A percentile compares a stretch with the other conserved stretches of the same genome.
Evolutionary conservation across 495 filamentous ascomycete species (phyloP).

Genomic region (Sordaria brevicollis): DNA sequence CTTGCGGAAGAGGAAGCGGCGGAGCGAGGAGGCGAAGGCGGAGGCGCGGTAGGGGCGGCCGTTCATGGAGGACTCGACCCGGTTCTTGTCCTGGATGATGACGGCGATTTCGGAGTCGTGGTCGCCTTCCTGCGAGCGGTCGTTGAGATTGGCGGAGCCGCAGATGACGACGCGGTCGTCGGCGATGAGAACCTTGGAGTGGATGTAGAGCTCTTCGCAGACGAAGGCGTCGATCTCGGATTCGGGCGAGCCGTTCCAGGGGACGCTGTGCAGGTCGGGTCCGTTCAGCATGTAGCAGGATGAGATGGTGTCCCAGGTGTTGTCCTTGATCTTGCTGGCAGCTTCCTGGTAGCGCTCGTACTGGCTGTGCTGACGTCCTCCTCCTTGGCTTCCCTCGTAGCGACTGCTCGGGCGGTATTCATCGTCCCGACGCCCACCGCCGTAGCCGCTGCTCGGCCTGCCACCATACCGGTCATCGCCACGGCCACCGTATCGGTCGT

Average conservation of each 20-base stretch:
- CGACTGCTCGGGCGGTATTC: neutral
- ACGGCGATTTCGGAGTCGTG: slow-evolving; percentile 54
- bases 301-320: slow-evolving; percentile 66
- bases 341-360: slow-evolving; percentile 58
- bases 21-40: slow-evolving; percentile 73
- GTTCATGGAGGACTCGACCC: slow-evolving; percentile 60
- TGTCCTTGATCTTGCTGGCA: slow-evolving; percentile 40
- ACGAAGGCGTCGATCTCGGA: slow-evolving; percentile 83
- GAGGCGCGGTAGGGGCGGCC: slow-evolving; percentile 59
- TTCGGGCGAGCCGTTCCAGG: slow-evolving; percentile 65
- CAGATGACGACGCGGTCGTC: slow-evolving; percentile 84
- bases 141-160: slow-evolving; percentile 90
- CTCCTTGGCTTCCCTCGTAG: slow-evolving; percentile 8
- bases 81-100: slow-evolving; percentile 49
- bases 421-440: slow-evolving; percentile 6
- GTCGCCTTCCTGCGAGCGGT: slow-evolving; percentile 80
- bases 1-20: slow-evolving; percentile 80
- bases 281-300: slow-evolving; percentile 80
- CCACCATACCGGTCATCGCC: slow-evolving; percentile 5
- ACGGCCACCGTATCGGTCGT: slow-evolving; percentile 7
- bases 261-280: slow-evolving; percentile 61
- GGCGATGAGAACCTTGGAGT: slow-evolving; percentile 88
- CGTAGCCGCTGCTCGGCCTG: slow-evolving; percentile 9
- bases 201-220: slow-evolving; percentile 87
- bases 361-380: slow-evolving; percentile 28